Percentiles rank a stretch among this genome's conserved stretches.
Conservation (phyloP, 148 eudicot genomes). For the Bassia scoparia region DNA sequence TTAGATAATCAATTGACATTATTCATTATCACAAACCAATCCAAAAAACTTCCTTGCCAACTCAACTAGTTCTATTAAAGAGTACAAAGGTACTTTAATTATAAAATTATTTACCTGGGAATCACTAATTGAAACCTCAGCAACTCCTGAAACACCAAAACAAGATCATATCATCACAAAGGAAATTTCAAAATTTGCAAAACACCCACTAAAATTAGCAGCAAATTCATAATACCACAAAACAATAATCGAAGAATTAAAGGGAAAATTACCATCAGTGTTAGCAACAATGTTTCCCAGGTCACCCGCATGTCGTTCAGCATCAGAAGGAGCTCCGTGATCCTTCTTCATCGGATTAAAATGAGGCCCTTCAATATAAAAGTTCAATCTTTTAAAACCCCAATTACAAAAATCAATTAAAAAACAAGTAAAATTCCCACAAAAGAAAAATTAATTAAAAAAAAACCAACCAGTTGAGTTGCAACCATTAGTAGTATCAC, state of each 20-base stretch:
- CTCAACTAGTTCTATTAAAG: background rate
- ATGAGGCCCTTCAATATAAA: slow-evolving; percentile 55
- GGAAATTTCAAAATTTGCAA: background rate
- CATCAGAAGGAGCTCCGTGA: slow-evolving; percentile 82
- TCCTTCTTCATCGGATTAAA: slow-evolving; percentile 74
- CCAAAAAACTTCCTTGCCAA: background rate
- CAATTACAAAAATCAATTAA: background rate
- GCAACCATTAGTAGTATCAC: slow-evolving; percentile 95
- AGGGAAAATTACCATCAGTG: slow-evolving; percentile 48
- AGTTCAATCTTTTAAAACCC: background rate
- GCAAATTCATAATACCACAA: background rate
- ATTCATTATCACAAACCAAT: background rate
- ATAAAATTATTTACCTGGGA: slow-evolving; percentile 38
- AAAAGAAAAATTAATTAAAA: background rate
- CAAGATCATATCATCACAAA: background rate
- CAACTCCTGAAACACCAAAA: slow-evolving; percentile 48
- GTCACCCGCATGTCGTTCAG: slow-evolving; percentile 85
- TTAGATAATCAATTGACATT: background rate
- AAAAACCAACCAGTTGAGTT: slow-evolving; percentile 62
- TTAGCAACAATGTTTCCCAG: slow-evolving; percentile 87
- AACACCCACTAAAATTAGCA: background rate
- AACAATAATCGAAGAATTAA: background rate
- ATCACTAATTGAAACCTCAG: slow-evolving; percentile 68
- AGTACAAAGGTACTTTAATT: background rate
- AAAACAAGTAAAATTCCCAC: too few species aligned